Evolutionary conservation across 2,329 filamentous ascomycete species (phyloP), one percentile per base, ranked within the genome.

Genomic region (Clonostachys solani): DNA sequence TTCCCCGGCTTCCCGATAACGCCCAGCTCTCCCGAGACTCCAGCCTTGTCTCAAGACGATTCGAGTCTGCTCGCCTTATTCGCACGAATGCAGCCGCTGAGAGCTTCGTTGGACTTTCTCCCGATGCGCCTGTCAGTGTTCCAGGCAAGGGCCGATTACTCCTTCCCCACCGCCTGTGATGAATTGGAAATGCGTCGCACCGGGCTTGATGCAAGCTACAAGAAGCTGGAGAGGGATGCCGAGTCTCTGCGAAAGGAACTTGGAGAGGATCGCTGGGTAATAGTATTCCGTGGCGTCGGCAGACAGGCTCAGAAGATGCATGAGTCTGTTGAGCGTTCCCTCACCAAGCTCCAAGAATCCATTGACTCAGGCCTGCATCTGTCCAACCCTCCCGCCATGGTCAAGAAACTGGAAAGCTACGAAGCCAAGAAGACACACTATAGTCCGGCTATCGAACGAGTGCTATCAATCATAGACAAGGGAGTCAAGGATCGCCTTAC

Each of bases 371-470:
- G 84, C 8, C 77, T 86, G 58, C 86, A 94, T 53, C 68, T 90
- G 49, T 86, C 84, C 12, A 89, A 87, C 58, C 81, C 83, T 18
- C 73, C 84, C 6, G 73, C 75, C 2, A 78, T 94, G 68, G 74
- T 77, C 50, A 95, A 94, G 69, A 92, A 91, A 65, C 84, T 95
- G 40, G 91, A 96, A 64, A 95, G 80, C 56, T 99, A 96, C 64
- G 92, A 96, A 62, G 89, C 88, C 40, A 99, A 97, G 74, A 95
- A 92, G 66, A 83, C 83, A 49, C 92, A 97, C 63, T 99, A 97
- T 60, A 87, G 91, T 2, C 89, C 92, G 10, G 92, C 94, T 2
- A 95, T 99, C 61, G 89, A 94, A 62, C 82, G 92, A 40, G 90
- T 99, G 8, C 71, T 97, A 16, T 84, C 86, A 37, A 95, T 97